A percentile compares a stretch with the other conserved stretches of the same genome.
phyloP scores from a whole-genome alignment of 257 asterid species.

The Przewalskia tangutica region DNA sequence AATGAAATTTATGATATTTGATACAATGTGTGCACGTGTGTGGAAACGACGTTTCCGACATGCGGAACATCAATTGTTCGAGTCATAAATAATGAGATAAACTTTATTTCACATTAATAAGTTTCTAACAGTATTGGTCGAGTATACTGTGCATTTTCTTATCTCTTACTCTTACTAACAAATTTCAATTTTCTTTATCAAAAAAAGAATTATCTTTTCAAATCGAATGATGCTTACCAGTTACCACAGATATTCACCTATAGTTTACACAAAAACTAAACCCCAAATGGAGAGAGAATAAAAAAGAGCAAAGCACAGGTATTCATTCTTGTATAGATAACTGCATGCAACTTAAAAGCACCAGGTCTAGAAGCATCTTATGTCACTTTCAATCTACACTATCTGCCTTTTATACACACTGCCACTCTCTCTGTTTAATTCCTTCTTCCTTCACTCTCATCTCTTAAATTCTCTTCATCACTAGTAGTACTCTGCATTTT shows the following conservation, averaged over 20 bases:
- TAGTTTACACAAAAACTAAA: background rate
- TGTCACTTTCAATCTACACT: background rate
- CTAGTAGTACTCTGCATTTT: background rate
- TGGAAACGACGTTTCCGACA: too few species aligned
- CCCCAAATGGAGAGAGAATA: background rate
- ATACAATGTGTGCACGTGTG: too few species aligned
- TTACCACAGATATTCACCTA: background rate
- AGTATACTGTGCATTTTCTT: background rate
- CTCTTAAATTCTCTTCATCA: slow-evolving; percentile 3
- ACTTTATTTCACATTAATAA: too few species aligned
- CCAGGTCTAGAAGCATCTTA: background rate
- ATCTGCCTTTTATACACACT: background rate
- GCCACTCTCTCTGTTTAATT: background rate
- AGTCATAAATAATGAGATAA: too few species aligned
- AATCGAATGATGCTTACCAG: background rate
- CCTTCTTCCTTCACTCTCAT: background rate
- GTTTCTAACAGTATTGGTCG: too few species aligned
- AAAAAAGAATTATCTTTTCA: background rate
- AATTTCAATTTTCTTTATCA: background rate
- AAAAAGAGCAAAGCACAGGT: background rate
- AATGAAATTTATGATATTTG: too few species aligned
- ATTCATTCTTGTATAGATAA: background rate
- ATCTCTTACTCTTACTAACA: background rate
- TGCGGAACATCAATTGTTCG: too few species aligned
- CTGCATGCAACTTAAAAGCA: background rate